phyloP scores from a whole-genome alignment of 148 eudicot species.

The Simmondsia chinensis region DNA sequence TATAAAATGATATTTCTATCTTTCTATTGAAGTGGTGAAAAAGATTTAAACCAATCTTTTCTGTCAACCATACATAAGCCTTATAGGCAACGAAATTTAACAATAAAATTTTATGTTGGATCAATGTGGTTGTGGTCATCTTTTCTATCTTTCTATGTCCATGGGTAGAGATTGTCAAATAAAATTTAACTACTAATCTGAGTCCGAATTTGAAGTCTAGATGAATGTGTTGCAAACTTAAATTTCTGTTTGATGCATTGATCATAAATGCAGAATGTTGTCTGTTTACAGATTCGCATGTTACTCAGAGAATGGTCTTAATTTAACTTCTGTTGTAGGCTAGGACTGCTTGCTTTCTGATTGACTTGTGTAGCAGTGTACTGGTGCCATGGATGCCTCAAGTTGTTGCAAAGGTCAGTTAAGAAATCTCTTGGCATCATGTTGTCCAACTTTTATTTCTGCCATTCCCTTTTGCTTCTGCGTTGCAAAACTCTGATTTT shows the following conservation, averaged over 20 bases:
- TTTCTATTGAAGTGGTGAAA: no score
- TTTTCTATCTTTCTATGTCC: no score
- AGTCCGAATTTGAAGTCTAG: no score
- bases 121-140: no score
- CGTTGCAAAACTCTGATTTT: conserved; percentile 1
- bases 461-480: neutral
- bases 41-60: no score
- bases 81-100: no score
- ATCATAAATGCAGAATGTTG: conserved; percentile 1
- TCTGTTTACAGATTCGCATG: no score
- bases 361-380: conserved; percentile 63
- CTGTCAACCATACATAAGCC: no score
- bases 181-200: no score
- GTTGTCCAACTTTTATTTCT: neutral
- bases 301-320: conserved; percentile 7
- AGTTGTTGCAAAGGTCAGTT: conserved; percentile 72
- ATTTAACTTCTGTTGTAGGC: conserved; percentile 37
- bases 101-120: no score
- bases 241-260: neutral
- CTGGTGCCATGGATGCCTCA: conserved; percentile 74
- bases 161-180: no score
- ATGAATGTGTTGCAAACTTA: neutral
- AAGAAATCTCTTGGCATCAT: neutral
- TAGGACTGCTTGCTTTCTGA: conserved; percentile 63
- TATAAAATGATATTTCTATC: no score